phyloP scores from a whole-genome alignment of 345 rosid species.

The Populus euphratica region DNA sequence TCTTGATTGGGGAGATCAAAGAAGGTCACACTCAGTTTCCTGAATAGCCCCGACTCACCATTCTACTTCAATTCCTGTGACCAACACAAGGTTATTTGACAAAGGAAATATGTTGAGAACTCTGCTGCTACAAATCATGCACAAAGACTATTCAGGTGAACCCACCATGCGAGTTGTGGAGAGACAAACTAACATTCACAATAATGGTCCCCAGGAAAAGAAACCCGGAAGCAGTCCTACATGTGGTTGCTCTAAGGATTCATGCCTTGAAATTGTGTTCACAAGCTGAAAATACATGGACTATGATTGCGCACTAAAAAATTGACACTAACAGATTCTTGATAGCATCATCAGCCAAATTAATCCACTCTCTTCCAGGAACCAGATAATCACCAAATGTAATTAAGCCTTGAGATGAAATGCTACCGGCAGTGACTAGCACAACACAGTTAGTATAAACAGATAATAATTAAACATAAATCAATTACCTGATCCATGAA shows the following conservation, averaged over 20 bases:
- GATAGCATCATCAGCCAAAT: background rate
- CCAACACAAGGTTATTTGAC: background rate
- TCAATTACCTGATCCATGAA: conserved; percentile 85
- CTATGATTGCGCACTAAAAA: background rate
- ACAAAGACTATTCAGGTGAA: background rate
- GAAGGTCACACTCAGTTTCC: background rate
- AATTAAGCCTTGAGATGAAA: background rate
- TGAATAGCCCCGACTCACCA: background rate
- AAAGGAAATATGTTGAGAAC: background rate
- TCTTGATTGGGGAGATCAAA: background rate
- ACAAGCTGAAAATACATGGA: background rate
- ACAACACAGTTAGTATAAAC: background rate
- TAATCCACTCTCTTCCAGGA: background rate
- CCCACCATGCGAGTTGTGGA: background rate
- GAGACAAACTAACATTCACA: background rate
- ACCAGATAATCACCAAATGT: background rate
- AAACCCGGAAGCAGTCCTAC: background rate
- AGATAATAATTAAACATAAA: background rate
- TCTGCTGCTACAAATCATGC: background rate
- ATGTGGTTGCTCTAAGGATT: background rate
- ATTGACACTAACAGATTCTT: background rate
- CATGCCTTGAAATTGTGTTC: background rate
- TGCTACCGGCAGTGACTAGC: background rate
- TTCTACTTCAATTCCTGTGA: background rate
- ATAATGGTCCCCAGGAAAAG: background rate